Evolutionary conservation across 176 grass and related monocot species (phyloP).

Genomic region (Eleusine coracana): DNA sequence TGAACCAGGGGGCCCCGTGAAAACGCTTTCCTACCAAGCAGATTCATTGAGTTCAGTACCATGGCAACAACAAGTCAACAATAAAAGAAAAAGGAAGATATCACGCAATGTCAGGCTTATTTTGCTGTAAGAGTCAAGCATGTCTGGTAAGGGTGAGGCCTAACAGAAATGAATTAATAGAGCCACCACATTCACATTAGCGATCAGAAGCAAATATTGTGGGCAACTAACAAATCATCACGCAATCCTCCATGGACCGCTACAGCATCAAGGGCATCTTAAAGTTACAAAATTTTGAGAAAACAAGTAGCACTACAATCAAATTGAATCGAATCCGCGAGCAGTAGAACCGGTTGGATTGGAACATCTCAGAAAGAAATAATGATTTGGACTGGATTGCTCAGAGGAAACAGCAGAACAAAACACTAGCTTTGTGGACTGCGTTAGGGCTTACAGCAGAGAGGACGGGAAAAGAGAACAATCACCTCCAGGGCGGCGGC

Average conservation of each 20-base stretch:
- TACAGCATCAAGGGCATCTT: not conserved
- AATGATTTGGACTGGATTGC: conserved; percentile 18
- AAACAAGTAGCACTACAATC: not conserved
- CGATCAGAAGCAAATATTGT: conserved; percentile 7
- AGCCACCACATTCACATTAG: conserved; percentile 17
- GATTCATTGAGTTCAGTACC: conserved; percentile 37
- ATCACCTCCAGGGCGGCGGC: not conserved
- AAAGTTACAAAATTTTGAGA: conserved; percentile 16
- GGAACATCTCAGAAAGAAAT: not conserved
- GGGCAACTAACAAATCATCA: conserved; percentile 31
- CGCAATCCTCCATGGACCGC: conserved; percentile 9
- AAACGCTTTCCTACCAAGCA: conserved; percentile 32
- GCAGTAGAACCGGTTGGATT: not conserved
- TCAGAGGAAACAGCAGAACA: not conserved
- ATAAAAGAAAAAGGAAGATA: not conserved
- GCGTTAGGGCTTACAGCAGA: not conserved
- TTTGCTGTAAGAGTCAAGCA: conserved; percentile 17
- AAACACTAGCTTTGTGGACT: not conserved
- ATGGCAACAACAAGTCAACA: conserved; percentile 10
- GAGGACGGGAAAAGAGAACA: not conserved
- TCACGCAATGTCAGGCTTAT: not conserved
- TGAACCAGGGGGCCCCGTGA: conserved; percentile 35
- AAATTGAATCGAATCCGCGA: not conserved
- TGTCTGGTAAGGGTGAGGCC: conserved; percentile 24
- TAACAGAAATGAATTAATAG: conserved; percentile 26